These are phyloP conservation scores for Rosa lucieae DNA, from an alignment of 306 rosid species.

Conservation along the genomic window DNA sequence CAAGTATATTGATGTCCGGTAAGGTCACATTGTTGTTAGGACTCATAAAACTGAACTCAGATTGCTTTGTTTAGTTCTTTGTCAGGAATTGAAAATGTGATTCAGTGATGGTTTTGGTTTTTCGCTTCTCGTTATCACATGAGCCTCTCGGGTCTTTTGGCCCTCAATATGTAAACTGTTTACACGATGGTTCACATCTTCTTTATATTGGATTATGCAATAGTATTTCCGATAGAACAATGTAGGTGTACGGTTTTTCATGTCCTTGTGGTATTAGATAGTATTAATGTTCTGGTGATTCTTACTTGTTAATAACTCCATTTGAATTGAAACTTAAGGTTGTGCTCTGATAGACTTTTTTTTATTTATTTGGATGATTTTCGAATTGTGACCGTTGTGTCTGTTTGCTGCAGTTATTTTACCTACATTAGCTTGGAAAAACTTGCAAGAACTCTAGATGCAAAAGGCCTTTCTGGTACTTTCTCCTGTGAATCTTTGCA, in stretches of 20 bases:
- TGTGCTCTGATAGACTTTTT: not conserved
- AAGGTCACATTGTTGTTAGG: conserved; percentile 30
- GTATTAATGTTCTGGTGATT: not conserved
- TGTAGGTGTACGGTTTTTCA: not conserved
- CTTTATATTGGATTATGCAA: not conserved
- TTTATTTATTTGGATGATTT: not conserved
- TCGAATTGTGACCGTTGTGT: not conserved
- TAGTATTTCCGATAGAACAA: not conserved
- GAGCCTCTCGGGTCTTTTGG: too few relatives aligned
- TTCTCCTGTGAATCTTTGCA: conserved; percentile 15
- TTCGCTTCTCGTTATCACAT: too few relatives aligned
- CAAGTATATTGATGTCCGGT: conserved; percentile 78
- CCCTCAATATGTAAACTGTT: not conserved
- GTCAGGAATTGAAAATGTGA: not conserved
- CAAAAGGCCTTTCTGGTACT: conserved; percentile 54
- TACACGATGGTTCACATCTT: not conserved
- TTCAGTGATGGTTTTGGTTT: not conserved
- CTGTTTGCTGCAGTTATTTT: conserved; percentile 65
- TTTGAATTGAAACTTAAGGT: not conserved
- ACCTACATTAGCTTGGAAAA: conserved; percentile 75
- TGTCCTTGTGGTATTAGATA: not conserved
- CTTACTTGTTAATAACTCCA: not conserved
- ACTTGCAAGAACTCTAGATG: conserved; percentile 53
- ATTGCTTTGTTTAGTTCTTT: not conserved
- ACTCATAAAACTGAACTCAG: not conserved